These are phyloP conservation scores for Didymella segeticola DNA, from an alignment of 2,329 filamentous ascomycete species.

Conservation along the genomic window DNA sequence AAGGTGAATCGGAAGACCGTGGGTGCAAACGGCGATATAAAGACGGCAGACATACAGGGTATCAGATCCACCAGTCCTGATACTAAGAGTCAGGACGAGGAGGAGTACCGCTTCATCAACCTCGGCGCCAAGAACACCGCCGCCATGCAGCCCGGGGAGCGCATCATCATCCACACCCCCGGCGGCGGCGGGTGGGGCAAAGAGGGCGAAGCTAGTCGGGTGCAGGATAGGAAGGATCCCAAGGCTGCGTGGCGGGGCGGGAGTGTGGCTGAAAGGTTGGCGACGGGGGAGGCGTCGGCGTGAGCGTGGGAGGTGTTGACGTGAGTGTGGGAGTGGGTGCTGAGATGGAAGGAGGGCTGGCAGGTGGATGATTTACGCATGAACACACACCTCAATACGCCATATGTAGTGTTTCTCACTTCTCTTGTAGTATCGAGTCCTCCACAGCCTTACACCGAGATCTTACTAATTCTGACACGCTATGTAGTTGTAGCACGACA, in stretches of 20 bases:
- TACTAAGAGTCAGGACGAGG: constrained; percentile 51
- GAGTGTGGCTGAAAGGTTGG: constrained; percentile 63
- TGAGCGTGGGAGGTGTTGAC: too few species aligned
- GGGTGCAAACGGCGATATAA: constrained; percentile 39
- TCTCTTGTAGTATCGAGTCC: too few species aligned
- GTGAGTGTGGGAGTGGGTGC: too few species aligned
- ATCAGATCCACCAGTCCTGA: constrained; percentile 1
- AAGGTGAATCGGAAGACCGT: constrained; percentile 57
- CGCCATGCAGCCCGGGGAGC: constrained; percentile 75
- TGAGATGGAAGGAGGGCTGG: too few species aligned
- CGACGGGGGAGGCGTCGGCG: constrained; percentile 56
- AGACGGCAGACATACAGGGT: constrained; percentile 52
- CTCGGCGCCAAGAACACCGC: constrained; percentile 82
- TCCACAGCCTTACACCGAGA: too few species aligned
- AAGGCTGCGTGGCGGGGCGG: constrained; percentile 66
- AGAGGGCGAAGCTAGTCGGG: constrained; percentile 63
- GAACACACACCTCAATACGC: too few species aligned
- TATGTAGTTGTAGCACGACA: too few species aligned
- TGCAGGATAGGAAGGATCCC: constrained; percentile 62
- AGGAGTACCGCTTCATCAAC: constrained; percentile 68
- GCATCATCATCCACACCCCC: constrained; percentile 79
- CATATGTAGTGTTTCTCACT: too few species aligned
- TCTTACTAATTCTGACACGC: too few species aligned
- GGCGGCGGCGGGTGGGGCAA: constrained; percentile 80
- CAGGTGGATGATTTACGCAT: too few species aligned